Evolutionary conservation across 805 yeast species (phyloP), one percentile per base, ranked within the genome.

Genomic region (Kuraishia hungarica): DNA sequence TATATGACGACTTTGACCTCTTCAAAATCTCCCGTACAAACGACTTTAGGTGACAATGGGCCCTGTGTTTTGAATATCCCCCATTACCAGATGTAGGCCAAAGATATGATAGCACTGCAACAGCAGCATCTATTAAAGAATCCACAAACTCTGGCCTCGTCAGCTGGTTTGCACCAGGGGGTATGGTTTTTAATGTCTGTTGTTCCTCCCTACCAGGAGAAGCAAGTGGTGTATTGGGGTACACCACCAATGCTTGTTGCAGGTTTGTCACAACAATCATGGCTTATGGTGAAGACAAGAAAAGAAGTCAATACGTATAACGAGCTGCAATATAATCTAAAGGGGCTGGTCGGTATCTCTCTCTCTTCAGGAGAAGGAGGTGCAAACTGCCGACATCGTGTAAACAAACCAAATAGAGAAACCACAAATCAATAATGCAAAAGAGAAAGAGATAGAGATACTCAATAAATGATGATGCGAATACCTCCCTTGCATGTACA

Each of bases 1-100:
- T 75, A 57, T 79, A 76, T 17, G 87, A 80, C 48, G 87, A 77
- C 57, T 82, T 78, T 17, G 89, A 83, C 53, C 84, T 55, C 57
- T 67, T 69, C 60, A 79, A 61, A 48, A 79, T 71, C 61, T 77
- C 79, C 39, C 67, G 67, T 51, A 78, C 63, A 56, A 68, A 78
- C 50, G 22, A 53, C 17, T 35, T 35, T 15, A 35, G 43, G n/a
- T 13, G 43, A 17, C 11, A 3, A 35, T 35, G 43, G 17, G 43
- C 17, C 5, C 43, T 35, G 3, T 15, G n/a, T 15, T 8, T 35
- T 35, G n/a, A 11, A 21, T n/a, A 49, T n/a, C 39, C 23, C 24
- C 21, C 28, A 43, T 11, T 20, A 52, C 24, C 28, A 8, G 43
- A 23, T 0, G 22, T 22, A 23, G 60, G 56, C 60, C 60, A 58